Base-by-base conservation (phyloP, 495 filamentous ascomycete genomes). In the Penicillium silybi region DNA sequence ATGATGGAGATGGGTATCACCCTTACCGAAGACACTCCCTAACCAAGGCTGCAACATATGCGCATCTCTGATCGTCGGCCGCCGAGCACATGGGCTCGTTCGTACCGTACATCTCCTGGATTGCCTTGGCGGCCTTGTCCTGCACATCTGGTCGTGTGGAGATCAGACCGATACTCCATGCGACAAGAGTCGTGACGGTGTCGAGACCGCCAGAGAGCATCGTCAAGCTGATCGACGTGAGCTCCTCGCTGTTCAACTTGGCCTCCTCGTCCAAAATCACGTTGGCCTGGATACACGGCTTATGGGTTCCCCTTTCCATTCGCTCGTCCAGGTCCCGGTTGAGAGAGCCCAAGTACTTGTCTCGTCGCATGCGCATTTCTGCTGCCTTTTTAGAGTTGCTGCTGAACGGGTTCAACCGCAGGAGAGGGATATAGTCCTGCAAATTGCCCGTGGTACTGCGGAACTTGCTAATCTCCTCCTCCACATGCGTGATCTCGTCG, bases 241-340 rank as follows among this genome's bases (percentile, higher is more conserved):
- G 61, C 51, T 87, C 84, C 35, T 80, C 76, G 2, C 70, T 68
- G 54, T 79, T 79, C 20, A 85, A 66, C 50, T 79, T 75, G 3
- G 79, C 78, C 25, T 85, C 82, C 53, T 80, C 76, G 58, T 85
- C 83, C 35, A 78, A 65, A 43, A 85, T 82, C 13, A 84, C 77
- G 61, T 84, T 85, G 1, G 80, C 82, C 56, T 84, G 80, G 22
- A 87, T 84, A 53, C 84, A 85, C 15, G 83, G 81, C 57, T 75
- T 74, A 49, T 85, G 77, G 1, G 68, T 80, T 0, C 82, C 82
- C 46, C 80, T 81, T 39, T 76, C 71, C 65, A 87, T 80, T 4
- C 79, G 69, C 40, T 80, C 72, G 34, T 82, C 79, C 38, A 85
- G 64, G 16, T 77, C 77, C 9, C 61, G 54, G 46, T 81, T 80